Conservation (phyloP, 495 filamentous ascomycete genomes). For the Aspergillus sclerotiicarbonarius region DNA sequence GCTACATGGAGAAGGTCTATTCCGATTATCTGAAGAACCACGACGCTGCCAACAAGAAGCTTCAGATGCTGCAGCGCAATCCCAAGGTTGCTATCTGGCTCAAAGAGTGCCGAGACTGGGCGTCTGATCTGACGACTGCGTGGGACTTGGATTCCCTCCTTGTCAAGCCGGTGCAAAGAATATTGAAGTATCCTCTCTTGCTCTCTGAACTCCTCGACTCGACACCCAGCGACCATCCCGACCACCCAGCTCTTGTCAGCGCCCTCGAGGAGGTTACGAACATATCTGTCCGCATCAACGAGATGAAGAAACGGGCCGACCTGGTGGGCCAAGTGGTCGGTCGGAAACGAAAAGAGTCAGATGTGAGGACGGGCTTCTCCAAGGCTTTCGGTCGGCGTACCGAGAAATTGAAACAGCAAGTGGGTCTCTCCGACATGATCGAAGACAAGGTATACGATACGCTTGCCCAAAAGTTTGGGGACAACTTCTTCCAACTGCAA, state of each 20-base stretch:
- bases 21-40: slow-evolving; percentile 83
- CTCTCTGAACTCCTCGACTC: slow-evolving; percentile 72
- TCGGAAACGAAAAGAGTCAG: slow-evolving; percentile 85
- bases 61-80: slow-evolving; percentile 69
- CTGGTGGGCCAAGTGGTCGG: slow-evolving; percentile 83
- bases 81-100: slow-evolving; percentile 84
- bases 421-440: slow-evolving; percentile 61
- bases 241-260: slow-evolving; percentile 62
- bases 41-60: slow-evolving; percentile 75
- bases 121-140: slow-evolving; percentile 82
- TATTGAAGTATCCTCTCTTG: slow-evolving; percentile 88
- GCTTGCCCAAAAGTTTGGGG: slow-evolving; percentile 74
- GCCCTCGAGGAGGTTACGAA: slow-evolving; percentile 64
- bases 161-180: slow-evolving; percentile 91
- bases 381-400: slow-evolving; percentile 85
- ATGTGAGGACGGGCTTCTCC: slow-evolving; percentile 76
- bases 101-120: slow-evolving; percentile 83
- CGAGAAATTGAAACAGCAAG: slow-evolving; percentile 71
- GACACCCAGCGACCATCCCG: slow-evolving; percentile 80
- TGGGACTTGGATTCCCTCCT: slow-evolving; percentile 94
- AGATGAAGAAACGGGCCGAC: slow-evolving; percentile 86
- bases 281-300: slow-evolving; percentile 82
- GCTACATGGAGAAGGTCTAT: slow-evolving; percentile 80
- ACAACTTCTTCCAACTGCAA: slow-evolving; percentile 84
- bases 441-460: slow-evolving; percentile 79